Base-by-base conservation (phyloP, 805 yeast genomes). In the Candida ipomoeae region DNA sequence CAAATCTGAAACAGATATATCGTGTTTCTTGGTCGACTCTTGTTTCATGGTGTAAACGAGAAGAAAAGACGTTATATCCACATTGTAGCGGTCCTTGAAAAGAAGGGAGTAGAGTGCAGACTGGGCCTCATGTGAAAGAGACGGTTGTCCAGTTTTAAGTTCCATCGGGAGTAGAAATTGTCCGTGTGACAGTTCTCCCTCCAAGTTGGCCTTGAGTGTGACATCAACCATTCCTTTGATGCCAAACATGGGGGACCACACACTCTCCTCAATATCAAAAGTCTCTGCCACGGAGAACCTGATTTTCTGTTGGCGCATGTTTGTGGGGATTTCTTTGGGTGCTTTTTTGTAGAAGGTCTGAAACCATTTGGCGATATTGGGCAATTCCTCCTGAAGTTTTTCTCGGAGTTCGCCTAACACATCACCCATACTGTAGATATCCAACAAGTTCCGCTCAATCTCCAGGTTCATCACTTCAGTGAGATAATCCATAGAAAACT, bases 191-290 rank as follows among this genome's bases (percentile, higher is more conserved):
- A 62, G 55, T 3, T 60, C 54, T 5, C 72, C 73, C 40, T 70
- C 69, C 7, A 77, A 62, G 23, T 70, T 65, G 0, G 87, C 85
- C 56, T 85, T 86, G 1, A 89, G 76, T 0, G 96, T 89, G 2
- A 85, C 96, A 69, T 94, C 99, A 15, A 91, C 82, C 58, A 85
- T 81, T 0, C 99, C 99, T 57, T 89, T 81, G 7, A 94, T 67
- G 0, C 99, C 99, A 69, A 79, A 90, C 62, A 81, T 78, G 0
- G 97, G 96, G 0, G 97, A 89, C 89, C 96, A 84, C 13, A 94
- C 84, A 58, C 84, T 87, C 60, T 94, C 97, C 66, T 94, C 99
- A 8, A 89, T 81, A 61, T 88, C 96, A 33, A 89, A 70, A 7
- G 90, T 79, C 50, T 84, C 82, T 14, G 80, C 72, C 0, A 87